phyloP scores from a whole-genome alignment of 225 moss, liverwort and hornwort genomes.

The Pseudoscleropodium purum region DNA sequence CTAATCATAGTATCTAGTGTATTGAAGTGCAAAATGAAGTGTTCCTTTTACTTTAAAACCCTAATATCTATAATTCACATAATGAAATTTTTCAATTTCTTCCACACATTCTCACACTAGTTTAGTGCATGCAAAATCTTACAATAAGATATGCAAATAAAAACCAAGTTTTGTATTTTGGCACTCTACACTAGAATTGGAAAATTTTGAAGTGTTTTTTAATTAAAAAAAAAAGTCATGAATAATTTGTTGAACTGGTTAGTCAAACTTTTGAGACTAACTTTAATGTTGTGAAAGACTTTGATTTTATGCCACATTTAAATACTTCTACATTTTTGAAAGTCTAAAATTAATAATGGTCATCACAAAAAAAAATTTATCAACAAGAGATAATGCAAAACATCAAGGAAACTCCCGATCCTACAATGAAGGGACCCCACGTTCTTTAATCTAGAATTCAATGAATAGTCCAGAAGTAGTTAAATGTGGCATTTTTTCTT shows the following conservation, averaged over 20 bases:
- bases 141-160: neutral
- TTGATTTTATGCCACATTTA: neutral
- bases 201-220: neutral
- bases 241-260: neutral
- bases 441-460: too few species aligned
- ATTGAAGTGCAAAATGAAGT: neutral
- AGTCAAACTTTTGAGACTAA: neutral
- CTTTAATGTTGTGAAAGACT: neutral
- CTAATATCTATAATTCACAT: neutral
- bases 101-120: neutral
- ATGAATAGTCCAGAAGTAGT: too few species aligned
- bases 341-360: too few species aligned
- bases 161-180: neutral
- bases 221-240: neutral
- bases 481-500: too few species aligned
- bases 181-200: neutral
- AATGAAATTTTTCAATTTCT: neutral
- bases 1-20: neutral
- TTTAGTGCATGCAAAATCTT: neutral
- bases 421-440: too few species aligned
- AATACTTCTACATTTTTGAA: too few species aligned
- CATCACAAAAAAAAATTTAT: too few species aligned
- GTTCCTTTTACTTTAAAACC: neutral
- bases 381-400: too few species aligned
- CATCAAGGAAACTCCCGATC: too few species aligned